Evolutionary conservation across 192 early-diverging fungal species (phyloP).

Genomic region (Ambispora gerdemannii): DNA sequence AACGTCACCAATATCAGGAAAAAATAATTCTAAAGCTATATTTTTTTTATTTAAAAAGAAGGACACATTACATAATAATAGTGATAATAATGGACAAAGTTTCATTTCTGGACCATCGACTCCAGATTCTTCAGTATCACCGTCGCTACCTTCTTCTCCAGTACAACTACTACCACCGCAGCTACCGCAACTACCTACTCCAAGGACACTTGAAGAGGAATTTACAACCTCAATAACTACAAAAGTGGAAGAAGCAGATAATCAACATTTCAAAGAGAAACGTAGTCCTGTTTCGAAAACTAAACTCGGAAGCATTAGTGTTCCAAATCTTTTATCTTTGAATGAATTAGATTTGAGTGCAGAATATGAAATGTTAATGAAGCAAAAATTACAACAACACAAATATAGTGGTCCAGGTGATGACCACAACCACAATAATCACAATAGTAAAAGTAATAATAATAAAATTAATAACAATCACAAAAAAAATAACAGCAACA

Average conservation of each 20-base stretch:
- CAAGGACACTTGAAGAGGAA: constrained; percentile 1
- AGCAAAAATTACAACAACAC: not conserved
- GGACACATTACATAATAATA: not conserved
- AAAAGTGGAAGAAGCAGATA: not conserved
- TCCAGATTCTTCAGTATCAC: not conserved
- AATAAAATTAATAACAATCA: no score
- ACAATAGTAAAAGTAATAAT: no score
- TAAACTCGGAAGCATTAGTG: constrained; percentile 15
- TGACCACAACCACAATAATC: no score
- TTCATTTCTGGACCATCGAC: not conserved
- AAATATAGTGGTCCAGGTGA: not conserved
- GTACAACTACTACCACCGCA: constrained; percentile 3
- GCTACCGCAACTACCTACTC: not conserved
- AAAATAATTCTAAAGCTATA: not conserved
- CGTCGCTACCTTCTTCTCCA: not conserved
- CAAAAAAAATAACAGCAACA: no score
- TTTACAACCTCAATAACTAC: not conserved
- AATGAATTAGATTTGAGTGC: constrained; percentile 4
- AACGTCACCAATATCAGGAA: not conserved
- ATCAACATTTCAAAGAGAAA: no score
- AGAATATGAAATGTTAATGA: constrained; percentile 15
- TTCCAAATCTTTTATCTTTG: constrained; percentile 11
- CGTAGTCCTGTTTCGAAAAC: no score
- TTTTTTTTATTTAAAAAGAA: constrained; percentile 27
- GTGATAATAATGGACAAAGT: not conserved